Evolutionary conservation across 2,329 filamentous ascomycete species (phyloP), one percentile per base, ranked within the genome.

Genomic region (Penicillium psychrosexuale): DNA sequence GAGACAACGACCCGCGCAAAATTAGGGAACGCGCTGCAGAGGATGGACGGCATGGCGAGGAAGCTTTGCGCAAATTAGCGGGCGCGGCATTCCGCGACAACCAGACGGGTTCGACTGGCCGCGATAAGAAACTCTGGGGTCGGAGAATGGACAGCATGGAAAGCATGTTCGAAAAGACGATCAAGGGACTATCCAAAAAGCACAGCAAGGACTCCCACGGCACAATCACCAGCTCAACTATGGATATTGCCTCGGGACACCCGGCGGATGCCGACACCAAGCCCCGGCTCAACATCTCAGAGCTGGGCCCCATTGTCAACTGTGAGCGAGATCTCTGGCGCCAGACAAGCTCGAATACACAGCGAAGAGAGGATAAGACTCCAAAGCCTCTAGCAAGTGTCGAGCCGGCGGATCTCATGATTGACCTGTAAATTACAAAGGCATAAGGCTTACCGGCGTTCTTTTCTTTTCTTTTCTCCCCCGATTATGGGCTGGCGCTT

Each of bases 11-110:
- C 61, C 79, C 83, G 3, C 75, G 83, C 36, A 80, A 78, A 59
- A 82, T 86, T 44, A 73, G 84, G 36, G 85, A 88, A 65, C 78
- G 80, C 54, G 84, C 84, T 5, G 86, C 84, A 3, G 80, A 86
- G 64, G 85, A 88, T 66, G 84, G 84, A 13, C 79, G 86, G 43
- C 70, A 85, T 56, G 85, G 84, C 8, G 85, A 88, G 67, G 82
- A 86, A 63, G 84, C 84, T 19, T 69, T 88, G 59, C 76, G 85
- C 46, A 86, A 84, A 64, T 73, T 88, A 66, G 77, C 80, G 4
- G 80, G 81, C 27, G 78, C 78, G 1, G 74, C 73, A 12, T 73
- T 70, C 53, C 71, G 77, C 56, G 67, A 76, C 47, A 73, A 74
- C 22, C 69, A 76, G 34, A 64, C 67, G 3, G 75, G 74, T 48